A percentile compares a stretch with the other conserved stretches of the same genome.
Conservation (phyloP, 306 rosid genomes). For the Prunus dulcis region DNA sequence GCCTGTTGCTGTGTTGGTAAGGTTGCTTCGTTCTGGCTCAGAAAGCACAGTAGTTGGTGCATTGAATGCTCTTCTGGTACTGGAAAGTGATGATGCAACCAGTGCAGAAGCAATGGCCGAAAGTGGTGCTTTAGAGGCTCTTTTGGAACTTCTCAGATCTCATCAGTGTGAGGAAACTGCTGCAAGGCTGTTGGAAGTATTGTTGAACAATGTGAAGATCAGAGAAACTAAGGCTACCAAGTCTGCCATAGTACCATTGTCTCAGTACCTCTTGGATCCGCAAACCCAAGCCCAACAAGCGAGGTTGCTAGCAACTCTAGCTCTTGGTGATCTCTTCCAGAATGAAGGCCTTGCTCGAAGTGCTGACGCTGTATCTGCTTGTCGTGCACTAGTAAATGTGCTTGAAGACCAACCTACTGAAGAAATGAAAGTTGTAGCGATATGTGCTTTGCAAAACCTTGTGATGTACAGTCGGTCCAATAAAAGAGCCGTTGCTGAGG, state of each 20-base stretch:
- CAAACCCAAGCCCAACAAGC: conserved; percentile 99
- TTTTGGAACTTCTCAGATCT: conserved; percentile 87
- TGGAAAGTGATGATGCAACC: conserved; percentile 92
- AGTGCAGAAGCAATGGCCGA: conserved; percentile 99
- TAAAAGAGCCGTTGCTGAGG: conserved; percentile 99
- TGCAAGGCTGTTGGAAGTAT: conserved; percentile 89
- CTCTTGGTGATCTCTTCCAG: conserved; percentile 96
- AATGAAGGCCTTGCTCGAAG: conserved; percentile 94
- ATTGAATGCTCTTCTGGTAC: conserved; percentile 90
- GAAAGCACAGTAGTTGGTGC: conserved; percentile 87
- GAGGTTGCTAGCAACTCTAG: conserved; percentile 92
- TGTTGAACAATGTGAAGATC: conserved; percentile 90
- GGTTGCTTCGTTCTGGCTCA: conserved; percentile 91
- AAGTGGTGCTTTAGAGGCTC: conserved; percentile 99
- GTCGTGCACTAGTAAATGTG: conserved; percentile 96
- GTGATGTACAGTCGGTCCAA: conserved; percentile 95
- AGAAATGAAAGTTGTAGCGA: conserved; percentile 99
- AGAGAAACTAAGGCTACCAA: conserved; percentile 91
- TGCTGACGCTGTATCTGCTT: conserved; percentile 92
- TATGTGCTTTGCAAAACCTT: conserved; percentile 97
- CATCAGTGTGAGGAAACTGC: conserved; percentile 97
- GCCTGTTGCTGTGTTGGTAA: conserved; percentile 93
- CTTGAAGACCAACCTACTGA: conserved; percentile 99
- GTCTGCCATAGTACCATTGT: conserved; percentile 83
- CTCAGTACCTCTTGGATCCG: conserved; percentile 98